Evolutionary conservation across 306 rosid genomes (phyloP), one percentile per base, ranked within the genome.

Genomic region (Cyclanthera cordifolia): DNA sequence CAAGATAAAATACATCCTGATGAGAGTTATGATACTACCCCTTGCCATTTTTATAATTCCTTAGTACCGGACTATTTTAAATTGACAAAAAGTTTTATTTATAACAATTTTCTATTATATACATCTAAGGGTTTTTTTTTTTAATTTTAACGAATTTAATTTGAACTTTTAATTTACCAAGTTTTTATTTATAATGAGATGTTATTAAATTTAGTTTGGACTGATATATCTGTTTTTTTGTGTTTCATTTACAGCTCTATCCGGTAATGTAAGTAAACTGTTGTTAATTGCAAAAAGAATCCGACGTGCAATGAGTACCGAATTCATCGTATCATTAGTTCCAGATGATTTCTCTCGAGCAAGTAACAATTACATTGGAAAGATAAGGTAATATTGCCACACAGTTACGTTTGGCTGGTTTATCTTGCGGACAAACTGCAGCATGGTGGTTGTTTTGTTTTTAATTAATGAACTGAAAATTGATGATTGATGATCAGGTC

Each of bases 221-320:
- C n/a, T n/a, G n/a, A 27, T 2, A 27, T 49, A 27, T 60, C 46
- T 45, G 34, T 1, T 50, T 55, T 17, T 32, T 49, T 37, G 6
- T 21, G 69, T 6, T 37, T 34, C 8, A 47, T 43, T 53, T 75
- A 48, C 82, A 92, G 98, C 96, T 64, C 93, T 87, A 57, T 88
- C 90, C 30, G 89, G 89, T 39, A 90, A 84, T 71, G 76, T 58
- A 86, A 83, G 96, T 65, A 92, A 92, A 80, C 81, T 92, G 60
- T 77, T 92, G 72, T 75, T 89, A 64, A 85, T 85, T 15, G 98
- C 96, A 70, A 87, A 83, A 77, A 92, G 88, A 75, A 72, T 80
- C 56, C 83, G 98, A 84, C 82, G 88, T 74, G 86, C 94, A 77
- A 83, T 89, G 2, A 71, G 88, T 28, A 85, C 95, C 16, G 93